Evolutionary conservation across 257 asterid species (phyloP).

Genomic region (Solanum pinnatisectum): DNA sequence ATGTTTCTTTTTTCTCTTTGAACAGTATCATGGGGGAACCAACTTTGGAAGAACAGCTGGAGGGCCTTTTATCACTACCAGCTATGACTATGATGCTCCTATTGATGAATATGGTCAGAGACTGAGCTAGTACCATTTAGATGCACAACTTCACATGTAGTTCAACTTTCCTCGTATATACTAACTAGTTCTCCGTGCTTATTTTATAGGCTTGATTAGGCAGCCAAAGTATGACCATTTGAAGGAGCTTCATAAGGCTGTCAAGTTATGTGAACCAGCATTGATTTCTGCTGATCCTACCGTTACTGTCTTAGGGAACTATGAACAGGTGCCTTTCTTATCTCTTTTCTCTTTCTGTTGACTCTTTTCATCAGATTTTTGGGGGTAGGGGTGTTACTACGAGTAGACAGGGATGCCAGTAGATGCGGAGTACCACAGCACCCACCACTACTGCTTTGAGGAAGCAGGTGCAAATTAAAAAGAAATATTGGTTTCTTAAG

Average conservation of each 20-base stretch:
- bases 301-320: slow-evolving; percentile 50
- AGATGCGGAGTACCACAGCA: not conserved
- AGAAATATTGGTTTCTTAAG: not conserved
- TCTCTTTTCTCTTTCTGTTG: not conserved
- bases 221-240: slow-evolving; percentile 89
- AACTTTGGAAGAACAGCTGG: slow-evolving; percentile 96
- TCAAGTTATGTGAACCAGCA: slow-evolving; percentile 65
- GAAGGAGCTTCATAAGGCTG: slow-evolving; percentile 72
- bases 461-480: not conserved
- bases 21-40: slow-evolving; percentile 94
- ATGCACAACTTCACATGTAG: not conserved
- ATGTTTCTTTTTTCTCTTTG: not conserved
- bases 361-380: not conserved
- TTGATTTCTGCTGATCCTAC: slow-evolving; percentile 60
- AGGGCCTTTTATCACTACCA: slow-evolving; percentile 91
- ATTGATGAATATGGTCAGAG: slow-evolving; percentile 87
- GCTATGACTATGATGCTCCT: slow-evolving; percentile 99
- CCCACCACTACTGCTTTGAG: not conserved
- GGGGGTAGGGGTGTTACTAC: not conserved
- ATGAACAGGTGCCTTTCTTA: slow-evolving; percentile 51
- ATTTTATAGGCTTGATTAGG: slow-evolving; percentile 58
- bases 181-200: not conserved
- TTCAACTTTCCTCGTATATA: not conserved
- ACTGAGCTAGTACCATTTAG: not conserved
- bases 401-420: not conserved